Evolutionary conservation across 1,284 basidiomycete genomes (phyloP).

Genomic region (Austropuccinia psidii): DNA sequence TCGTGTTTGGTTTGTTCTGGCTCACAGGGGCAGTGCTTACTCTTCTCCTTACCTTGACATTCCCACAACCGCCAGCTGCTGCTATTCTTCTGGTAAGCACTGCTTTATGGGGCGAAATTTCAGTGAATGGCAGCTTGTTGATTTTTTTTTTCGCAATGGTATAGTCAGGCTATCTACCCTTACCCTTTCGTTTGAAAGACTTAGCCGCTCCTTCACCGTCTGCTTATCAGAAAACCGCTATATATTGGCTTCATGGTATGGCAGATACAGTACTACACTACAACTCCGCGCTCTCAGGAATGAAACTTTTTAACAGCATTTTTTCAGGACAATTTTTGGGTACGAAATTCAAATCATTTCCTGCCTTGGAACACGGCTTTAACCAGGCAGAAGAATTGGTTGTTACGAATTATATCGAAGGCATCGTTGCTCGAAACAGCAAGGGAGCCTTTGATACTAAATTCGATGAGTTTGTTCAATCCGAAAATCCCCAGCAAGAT

Average conservation of each 20-base stretch:
- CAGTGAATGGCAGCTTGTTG: neutral
- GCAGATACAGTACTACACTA: conserved; percentile 14
- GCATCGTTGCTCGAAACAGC: conserved; percentile 1
- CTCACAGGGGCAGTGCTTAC: conserved; percentile 14
- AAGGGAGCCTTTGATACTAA: conserved; percentile 11
- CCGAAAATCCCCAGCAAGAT: too few relatives aligned
- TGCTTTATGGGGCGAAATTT: neutral
- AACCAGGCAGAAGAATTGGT: conserved; percentile 6
- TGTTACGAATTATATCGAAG: conserved; percentile 14
- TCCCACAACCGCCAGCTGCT: conserved; percentile 5
- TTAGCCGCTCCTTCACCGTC: neutral
- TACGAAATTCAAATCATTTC: conserved; percentile 23
- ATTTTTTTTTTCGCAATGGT: neutral
- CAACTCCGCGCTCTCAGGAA: neutral
- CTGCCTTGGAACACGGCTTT: conserved; percentile 5
- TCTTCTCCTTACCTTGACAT: conserved; percentile 1
- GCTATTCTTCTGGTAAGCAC: conserved; percentile 1
- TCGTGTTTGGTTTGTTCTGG: neutral
- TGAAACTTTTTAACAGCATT: conserved; percentile 14
- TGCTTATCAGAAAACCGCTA: neutral
- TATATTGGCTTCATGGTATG: conserved; percentile 16
- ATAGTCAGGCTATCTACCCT: conserved; percentile 27
- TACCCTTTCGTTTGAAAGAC: conserved; percentile 16
- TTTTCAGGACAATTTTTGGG: neutral
- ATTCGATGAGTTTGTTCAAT: conserved; percentile 6